These are phyloP conservation scores for Rhizopus sp. DNA, from an alignment of 371 early-diverging fungal species.

Conservation along the genomic window DNA sequence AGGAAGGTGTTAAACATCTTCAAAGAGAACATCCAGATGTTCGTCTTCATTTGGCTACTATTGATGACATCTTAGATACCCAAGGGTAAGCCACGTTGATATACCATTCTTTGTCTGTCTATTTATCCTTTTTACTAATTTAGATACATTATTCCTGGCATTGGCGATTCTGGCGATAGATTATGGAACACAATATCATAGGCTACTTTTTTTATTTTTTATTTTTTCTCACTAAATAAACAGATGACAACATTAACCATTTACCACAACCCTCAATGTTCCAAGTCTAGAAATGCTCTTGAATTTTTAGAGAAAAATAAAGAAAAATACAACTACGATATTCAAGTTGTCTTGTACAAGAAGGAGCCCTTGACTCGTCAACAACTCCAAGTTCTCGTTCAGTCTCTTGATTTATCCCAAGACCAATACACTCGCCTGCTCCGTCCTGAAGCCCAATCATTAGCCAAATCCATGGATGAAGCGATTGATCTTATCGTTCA, in stretches of 20 bases:
- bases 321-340: conserved; percentile 21
- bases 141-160: conserved; percentile 70
- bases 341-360: conserved; percentile 38
- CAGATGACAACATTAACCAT: conserved; percentile 27
- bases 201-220: conserved; percentile 1
- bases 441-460: conserved; percentile 36
- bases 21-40: conserved; percentile 75
- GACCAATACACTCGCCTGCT: conserved; percentile 20
- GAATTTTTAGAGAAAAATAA: conserved; percentile 32
- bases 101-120: not conserved
- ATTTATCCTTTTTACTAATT: conserved; percentile 7
- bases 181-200: conserved; percentile 56
- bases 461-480: conserved; percentile 32
- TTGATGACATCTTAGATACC: conserved; percentile 70
- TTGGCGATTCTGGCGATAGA: conserved; percentile 83
- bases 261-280: conserved; percentile 45
- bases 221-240: not conserved
- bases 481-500: conserved; percentile 32
- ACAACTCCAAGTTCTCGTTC: conserved; percentile 26
- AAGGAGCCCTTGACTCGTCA: conserved; percentile 29
- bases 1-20: conserved; percentile 63
- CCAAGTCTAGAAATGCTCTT: conserved; percentile 37
- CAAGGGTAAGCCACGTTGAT: conserved; percentile 45
- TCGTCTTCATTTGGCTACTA: conserved; percentile 63
- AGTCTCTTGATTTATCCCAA: conserved; percentile 37